phyloP scores from a whole-genome alignment of 768 basidiomycete species.

The Tylopilus sp. region DNA sequence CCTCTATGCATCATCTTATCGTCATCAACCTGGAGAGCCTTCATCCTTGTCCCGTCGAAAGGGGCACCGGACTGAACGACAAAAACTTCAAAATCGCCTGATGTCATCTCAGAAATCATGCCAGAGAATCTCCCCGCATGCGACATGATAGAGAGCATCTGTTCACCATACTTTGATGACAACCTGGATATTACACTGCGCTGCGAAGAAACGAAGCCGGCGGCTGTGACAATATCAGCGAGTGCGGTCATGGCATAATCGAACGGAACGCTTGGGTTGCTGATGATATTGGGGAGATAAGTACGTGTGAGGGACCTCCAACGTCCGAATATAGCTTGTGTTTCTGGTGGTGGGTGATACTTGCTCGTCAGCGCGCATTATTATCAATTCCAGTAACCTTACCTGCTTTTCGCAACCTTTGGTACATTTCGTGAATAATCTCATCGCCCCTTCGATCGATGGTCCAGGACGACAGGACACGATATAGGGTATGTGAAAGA shows the following conservation, averaged over 20 bases:
- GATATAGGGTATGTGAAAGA: not conserved
- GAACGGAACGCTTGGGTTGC: not conserved
- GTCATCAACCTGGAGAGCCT: not conserved
- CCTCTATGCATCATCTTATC: not conserved
- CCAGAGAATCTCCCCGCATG: not conserved
- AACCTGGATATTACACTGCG: not conserved
- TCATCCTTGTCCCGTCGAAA: not conserved
- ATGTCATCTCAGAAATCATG: conserved; percentile 2
- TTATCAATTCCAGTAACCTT: too few relatives aligned
- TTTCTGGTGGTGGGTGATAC: too few relatives aligned
- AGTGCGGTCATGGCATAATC: not conserved
- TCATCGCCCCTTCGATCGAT: not conserved
- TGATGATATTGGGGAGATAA: too few relatives aligned
- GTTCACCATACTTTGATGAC: not conserved
- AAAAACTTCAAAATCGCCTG: not conserved
- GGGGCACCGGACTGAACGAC: not conserved
- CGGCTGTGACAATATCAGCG: not conserved
- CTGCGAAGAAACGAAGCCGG: not conserved
- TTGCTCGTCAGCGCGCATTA: too few relatives aligned
- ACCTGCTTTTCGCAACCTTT: not conserved
- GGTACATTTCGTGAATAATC: not conserved
- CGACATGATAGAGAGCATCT: not conserved
- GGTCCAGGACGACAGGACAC: not conserved
- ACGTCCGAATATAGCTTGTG: too few relatives aligned
- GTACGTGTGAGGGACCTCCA: too few relatives aligned